Base-by-base conservation (phyloP, 1,284 basidiomycete genomes). In the Psilocybe mexicana region DNA sequence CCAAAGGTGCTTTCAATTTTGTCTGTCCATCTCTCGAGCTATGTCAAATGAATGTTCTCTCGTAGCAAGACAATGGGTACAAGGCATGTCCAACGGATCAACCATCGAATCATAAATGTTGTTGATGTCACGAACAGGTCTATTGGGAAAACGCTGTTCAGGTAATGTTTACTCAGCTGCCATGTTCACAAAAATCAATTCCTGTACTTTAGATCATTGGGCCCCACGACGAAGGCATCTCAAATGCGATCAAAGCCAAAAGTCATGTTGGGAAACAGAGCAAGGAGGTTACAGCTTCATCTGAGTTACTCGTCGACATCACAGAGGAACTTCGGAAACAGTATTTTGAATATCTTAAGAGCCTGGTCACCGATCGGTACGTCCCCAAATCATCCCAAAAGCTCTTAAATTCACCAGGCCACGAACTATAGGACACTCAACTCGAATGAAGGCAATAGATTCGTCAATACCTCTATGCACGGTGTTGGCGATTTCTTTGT, bases 391-490 rank as follows among this genome's bases (percentile, higher is more conserved):
- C 36, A 25, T 28, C 8, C 38, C 54, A 4, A 33, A 28, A 14
- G 11, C 30, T 45, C 40, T 42, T 4, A 18, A 33, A 36, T 56
- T 26, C 53, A 25, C 12, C 25, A 18, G 18, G 18, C 1, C 18
- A 25, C 11, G 23, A 33, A 43, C 36, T 2, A 43, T 23, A 83
- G 79, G 49, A 55, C 68, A 14, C 57, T 76, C 35, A 73, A 75
- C 53, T 54, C 67, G 28, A 58, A 56, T 23, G 60, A 61, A 8
- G 25, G 65, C 1, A 54, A 84, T 58, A 79, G 74, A 57, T 87
- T 94, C 63, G 87, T 92, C 26, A 93, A 92, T 67, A 94, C 93
- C 0, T 90, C 92, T 0, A 87, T 94, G 88, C 92, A 94, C 65
- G 92, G 92, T 0, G 93, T 94, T 46, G 86, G 90, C 60, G 80